Evolutionary conservation across 192 early-diverging fungal genomes (phyloP), one percentile per base, ranked within the genome.

Genomic region (Umbelopsis isabellina): DNA sequence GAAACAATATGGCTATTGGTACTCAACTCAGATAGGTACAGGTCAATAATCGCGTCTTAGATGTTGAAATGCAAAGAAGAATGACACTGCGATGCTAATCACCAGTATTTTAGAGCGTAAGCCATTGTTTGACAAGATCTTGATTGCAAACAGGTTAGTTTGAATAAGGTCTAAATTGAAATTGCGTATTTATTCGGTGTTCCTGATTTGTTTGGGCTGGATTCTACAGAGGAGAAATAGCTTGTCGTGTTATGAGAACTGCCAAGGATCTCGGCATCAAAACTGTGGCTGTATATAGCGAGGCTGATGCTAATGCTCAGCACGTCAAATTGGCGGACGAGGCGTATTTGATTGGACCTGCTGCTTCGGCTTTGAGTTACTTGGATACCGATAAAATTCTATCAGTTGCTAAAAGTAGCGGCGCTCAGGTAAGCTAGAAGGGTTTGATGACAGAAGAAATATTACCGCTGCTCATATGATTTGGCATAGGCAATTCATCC

Each of bases 251-350:
- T 33, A 92, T 92, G 75, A 82, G 86, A 8, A 96, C 95, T 0
- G 92, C 92, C 35, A 89, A 91, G 52, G 82, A 88, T 66, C 81
- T 98, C n/a, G 97, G 95, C 22, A 91, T 98, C 84, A 94, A 95
- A 77, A 93, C 95, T 15, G 97, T 98, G 0, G 95, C 95, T 2
- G 92, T 98, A 6, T 97, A 93, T 77, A 90, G 87, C 72, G 94
- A 96, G 67, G 94, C 94, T n/a, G 97, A 97, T 75, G 79, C 77
- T n/a, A 72, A 94, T 68, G 80, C 92, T 3, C 86, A 93, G 81
- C 94, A 96, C 72, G 93, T 93, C 22, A 85, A 91, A 75, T 84
- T 95, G 90, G 95, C 97, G 41, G 97, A 98, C 82, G 95, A 97
- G 78, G 93, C 95, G 41, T 95, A 91, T 76, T 83, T 87, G 52